Evolutionary conservation across 139 green algal genomes (phyloP), one percentile per base, ranked within the genome.

Genomic region (Mychonastes homosphaera): DNA sequence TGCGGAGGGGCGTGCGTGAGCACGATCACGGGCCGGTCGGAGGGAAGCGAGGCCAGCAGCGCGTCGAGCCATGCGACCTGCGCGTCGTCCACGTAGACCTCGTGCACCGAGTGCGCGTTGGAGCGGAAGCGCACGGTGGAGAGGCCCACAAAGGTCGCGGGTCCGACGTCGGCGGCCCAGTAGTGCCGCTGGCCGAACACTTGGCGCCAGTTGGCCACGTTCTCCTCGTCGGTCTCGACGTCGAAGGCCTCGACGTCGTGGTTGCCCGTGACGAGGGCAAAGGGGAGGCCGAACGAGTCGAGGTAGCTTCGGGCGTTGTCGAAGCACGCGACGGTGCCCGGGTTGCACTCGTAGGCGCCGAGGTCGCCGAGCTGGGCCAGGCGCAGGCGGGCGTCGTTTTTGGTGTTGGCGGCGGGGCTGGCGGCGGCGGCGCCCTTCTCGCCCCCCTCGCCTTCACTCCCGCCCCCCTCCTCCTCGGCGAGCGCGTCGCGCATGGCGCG

Each of bases 291-390:
- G 49, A 89, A 91, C 29, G 70, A 56, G 0, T 63, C 52, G 6
- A 91, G 40, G 53, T 72, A 86, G 13, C 67, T 45, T 32, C 45
- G 44, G 16, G 76, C 82, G 7, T 53, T 63, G 27, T 76, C 18
- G 29, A 91, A 90, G 70, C 82, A 94, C 7, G 33, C 65, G 4
- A 35, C 44, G 4, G 68, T 77, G 26, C 84, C 77, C 52, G 84
- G 83, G 19, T 59, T 48, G 62, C 76, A 58, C n/a, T 79, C 79
- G 58, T 91, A 84, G 21, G 77, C 78, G 2, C 85, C 84, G 40
- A 93, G 49, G 67, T 94, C 85, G 3, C 85, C 85, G 27, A 89
- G 63, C 67, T 88, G 84, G 27, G 81, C 65, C 9, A 88, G 53
- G 5, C 79, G 65, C 16, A 40, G 16, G 24, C n/a, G 15, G 23